phyloP scores from a whole-genome alignment of 2,329 filamentous ascomycete species.

The Aspergillus piperis region DNA sequence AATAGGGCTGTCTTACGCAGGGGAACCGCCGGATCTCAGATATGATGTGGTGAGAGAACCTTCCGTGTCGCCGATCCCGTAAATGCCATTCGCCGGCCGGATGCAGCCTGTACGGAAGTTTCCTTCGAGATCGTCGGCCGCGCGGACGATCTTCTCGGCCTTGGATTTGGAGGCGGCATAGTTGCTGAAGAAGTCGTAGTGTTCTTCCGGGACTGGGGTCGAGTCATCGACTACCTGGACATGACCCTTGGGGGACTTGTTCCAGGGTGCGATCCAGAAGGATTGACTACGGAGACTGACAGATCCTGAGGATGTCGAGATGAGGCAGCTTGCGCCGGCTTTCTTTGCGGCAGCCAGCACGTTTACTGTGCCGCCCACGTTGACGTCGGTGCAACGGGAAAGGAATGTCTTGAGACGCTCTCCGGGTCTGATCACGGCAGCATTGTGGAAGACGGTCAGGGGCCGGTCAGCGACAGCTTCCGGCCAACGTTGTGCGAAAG shows the following conservation, averaged over 20 bases:
- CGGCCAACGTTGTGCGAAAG: constrained; percentile 54
- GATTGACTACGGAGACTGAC: constrained; percentile 46
- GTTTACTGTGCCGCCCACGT: constrained; percentile 54
- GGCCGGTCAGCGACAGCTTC: constrained; percentile 45
- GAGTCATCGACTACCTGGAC: constrained; percentile 51
- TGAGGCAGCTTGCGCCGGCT: constrained; percentile 53
- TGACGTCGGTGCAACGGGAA: constrained; percentile 50
- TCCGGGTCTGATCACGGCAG: constrained; percentile 55
- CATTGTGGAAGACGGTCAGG: constrained; percentile 61
- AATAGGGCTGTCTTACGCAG: constrained; percentile 29
- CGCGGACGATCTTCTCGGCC: constrained; percentile 55
- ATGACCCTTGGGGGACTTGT: constrained; percentile 39
- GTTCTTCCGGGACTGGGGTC: constrained; percentile 42
- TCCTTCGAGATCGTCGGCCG: constrained; percentile 39
- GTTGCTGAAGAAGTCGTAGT: constrained; percentile 49
- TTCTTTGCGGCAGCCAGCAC: constrained; percentile 51
- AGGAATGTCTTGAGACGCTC: constrained; percentile 53
- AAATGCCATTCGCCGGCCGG: constrained; percentile 57
- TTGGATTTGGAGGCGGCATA: constrained; percentile 56
- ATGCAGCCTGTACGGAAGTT: constrained; percentile 57
- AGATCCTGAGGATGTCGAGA: constrained; percentile 57
- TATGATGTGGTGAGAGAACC: constrained; percentile 42
- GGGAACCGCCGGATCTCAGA: constrained; percentile 40
- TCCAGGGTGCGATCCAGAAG: constrained; percentile 51
- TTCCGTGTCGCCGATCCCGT: constrained; percentile 49